Base-by-base conservation (phyloP, 192 early-diverging fungal genomes). In the Backusella tuberculispora region DNA sequence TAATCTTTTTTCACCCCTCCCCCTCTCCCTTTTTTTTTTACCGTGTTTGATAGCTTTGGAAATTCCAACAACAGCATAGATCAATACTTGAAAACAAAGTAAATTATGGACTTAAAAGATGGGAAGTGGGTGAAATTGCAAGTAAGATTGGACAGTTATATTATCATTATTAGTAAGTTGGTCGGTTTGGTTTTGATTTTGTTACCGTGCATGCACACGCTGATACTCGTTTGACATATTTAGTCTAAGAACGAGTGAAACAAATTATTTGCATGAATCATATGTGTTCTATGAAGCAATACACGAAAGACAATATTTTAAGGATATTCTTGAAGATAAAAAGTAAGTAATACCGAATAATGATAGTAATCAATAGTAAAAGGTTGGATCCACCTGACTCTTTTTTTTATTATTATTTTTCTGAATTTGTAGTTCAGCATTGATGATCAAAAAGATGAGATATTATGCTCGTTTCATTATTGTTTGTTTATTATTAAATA, bases 391-490 rank as follows among this genome's bases (percentile, higher is more conserved):
- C 38, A 10, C 5, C 15, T 60, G 17, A 69, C 43, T 41, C 29
- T 45, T 10, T 63, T 43, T 46, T 44, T 9, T n/a, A n/a, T n/a
- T n/a, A n/a, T n/a, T n/a, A n/a, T 43, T 10, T 46, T 29, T 5
- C 19, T 74, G 46, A 12, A 71, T 66, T 14, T 47, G 37, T 80
- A 97, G 93, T 72, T 90, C 96, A 6, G 91, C 94, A 13, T 80
- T 99, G 10, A 92, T 97, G 89, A 96, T 98, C 79, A 99, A 99
- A 78, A 98, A 97, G 71, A 89, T 99, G 71, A 91, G 98, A 14
- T 99, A 97, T 80, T 98, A 96, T 80, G 98, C 98, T 3, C 90
- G 98, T 40, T 99, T 97, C 82, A 99, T 97, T 42, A 95, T 99
- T 40, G 97, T 98, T 3, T 95, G 95, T 78, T 74, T 97, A 50